Conservation (phyloP, 2,329 filamentous ascomycete genomes). For the Saccharata proteae region DNA sequence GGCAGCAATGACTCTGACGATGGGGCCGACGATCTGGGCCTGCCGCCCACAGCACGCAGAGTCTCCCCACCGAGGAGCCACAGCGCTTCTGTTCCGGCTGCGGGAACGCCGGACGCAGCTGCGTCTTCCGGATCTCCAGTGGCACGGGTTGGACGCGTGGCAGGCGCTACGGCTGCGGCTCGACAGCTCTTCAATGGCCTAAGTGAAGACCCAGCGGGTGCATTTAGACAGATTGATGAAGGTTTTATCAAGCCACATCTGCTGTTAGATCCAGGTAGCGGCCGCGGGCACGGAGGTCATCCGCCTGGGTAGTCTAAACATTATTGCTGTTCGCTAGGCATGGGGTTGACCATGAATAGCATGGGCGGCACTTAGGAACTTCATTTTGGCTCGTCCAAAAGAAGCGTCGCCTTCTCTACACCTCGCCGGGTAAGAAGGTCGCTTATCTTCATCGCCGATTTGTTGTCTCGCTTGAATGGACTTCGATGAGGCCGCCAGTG, state of each 20-base stretch:
- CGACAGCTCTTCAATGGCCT: conserved; percentile 66
- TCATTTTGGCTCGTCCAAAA: no score
- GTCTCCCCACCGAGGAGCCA: conserved; percentile 18
- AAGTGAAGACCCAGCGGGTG: conserved; percentile 74
- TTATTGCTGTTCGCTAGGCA: no score
- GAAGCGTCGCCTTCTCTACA: no score
- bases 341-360: no score
- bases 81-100: conserved; percentile 7
- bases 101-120: background rate
- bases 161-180: conserved; percentile 67
- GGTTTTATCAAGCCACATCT: conserved; percentile 90
- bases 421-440: no score
- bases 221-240: conserved; percentile 89
- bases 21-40: conserved; percentile 41
- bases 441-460: no score
- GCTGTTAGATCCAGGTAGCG: conserved; percentile 54
- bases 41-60: conserved; percentile 41
- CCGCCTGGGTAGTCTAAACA: no score
- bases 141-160: conserved; percentile 15
- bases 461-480: no score
- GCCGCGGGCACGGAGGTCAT: no score
- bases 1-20: conserved; percentile 40
- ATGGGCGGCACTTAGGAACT: no score
- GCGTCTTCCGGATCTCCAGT: conserved; percentile 9
- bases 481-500: no score